Evolutionary conservation across 176 grass and related monocot species (phyloP).

Genomic region (Aegilops umbellulata): DNA sequence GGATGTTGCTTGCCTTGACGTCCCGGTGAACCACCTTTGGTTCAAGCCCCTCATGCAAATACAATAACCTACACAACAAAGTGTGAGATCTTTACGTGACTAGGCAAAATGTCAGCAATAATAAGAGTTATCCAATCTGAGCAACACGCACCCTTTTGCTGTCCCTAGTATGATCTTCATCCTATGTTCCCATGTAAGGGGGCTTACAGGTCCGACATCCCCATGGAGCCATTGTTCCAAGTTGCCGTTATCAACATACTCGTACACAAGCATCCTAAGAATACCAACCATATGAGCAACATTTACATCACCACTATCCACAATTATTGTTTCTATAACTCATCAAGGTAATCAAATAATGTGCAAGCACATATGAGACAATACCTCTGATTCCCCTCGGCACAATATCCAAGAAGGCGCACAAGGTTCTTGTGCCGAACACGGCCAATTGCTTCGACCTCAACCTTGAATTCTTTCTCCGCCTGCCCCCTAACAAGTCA

Average conservation of each 20-base stretch:
- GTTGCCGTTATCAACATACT: slow-evolving; percentile 89
- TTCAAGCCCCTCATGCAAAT: slow-evolving; percentile 94
- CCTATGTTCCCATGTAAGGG: slow-evolving; percentile 85
- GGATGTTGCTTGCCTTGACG: slow-evolving; percentile 96
- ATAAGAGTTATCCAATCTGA: not conserved
- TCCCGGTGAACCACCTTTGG: slow-evolving; percentile 97
- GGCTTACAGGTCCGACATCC: slow-evolving; percentile 73
- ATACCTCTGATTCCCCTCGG: slow-evolving; percentile 89
- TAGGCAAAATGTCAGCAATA: not conserved
- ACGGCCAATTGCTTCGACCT: slow-evolving; percentile 95
- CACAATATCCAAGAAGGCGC: slow-evolving; percentile 84
- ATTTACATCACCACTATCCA: not conserved
- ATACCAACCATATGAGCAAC: slow-evolving; percentile 1
- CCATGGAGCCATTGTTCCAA: slow-evolving; percentile 97
- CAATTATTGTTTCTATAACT: slow-evolving; percentile 7
- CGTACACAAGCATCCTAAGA: slow-evolving; percentile 92
- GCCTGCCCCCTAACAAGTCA: slow-evolving; percentile 75
- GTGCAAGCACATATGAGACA: not conserved
- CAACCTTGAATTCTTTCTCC: slow-evolving; percentile 96
- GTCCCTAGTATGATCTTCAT: slow-evolving; percentile 85
- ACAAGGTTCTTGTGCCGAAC: slow-evolving; percentile 93
- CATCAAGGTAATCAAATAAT: not conserved
- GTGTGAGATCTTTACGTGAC: not conserved
- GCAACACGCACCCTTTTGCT: slow-evolving; percentile 68
- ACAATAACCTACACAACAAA: slow-evolving; percentile 78